Evolutionary conservation across 2,329 filamentous ascomycete genomes (phyloP).

Genomic region (Trichophyton schoenleinii): DNA sequence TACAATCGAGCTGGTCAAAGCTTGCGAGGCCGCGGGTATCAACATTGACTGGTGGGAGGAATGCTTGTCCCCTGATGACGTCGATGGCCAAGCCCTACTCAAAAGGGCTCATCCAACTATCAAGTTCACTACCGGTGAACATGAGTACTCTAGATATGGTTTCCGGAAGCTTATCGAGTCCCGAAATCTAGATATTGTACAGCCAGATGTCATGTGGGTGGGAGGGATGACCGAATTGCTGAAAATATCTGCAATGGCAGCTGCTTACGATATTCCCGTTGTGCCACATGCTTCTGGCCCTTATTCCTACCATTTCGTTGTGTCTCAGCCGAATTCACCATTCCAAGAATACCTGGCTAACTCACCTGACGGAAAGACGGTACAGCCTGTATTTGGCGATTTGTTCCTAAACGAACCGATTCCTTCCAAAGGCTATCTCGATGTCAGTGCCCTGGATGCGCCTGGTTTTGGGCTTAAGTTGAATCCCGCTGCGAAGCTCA

Average conservation of each 20-base stretch:
- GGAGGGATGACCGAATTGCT: constrained; percentile 85
- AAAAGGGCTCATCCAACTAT: constrained; percentile 80
- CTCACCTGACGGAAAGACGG: constrained; percentile 78
- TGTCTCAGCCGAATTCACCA: constrained; percentile 82
- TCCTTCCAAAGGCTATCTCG: constrained; percentile 67
- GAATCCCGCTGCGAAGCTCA: constrained; percentile 67
- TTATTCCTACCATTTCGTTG: constrained; percentile 92
- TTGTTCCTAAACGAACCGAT: constrained; percentile 86
- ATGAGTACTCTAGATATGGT: constrained; percentile 87
- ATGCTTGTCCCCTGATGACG: constrained; percentile 80
- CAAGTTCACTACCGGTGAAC: constrained; percentile 92
- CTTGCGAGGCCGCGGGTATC: constrained; percentile 63
- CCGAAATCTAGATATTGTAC: constrained; percentile 84
- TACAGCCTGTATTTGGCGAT: constrained; percentile 83
- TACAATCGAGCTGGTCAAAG: constrained; percentile 80
- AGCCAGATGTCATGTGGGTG: constrained; percentile 96
- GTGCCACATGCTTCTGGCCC: constrained; percentile 90
- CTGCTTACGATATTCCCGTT: constrained; percentile 87
- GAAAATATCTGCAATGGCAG: constrained; percentile 75
- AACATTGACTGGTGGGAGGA: constrained; percentile 98
- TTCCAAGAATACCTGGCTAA: constrained; percentile 96
- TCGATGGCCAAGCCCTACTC: constrained; percentile 76
- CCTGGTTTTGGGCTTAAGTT: constrained; percentile 83
- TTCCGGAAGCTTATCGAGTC: constrained; percentile 90
- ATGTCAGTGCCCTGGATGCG: constrained; percentile 67